A percentile compares a stretch with the other conserved stretches of the same genome.
These are phyloP conservation scores for Neoboletus subvelutipes DNA, from an alignment of 768 basidiomycete genomes.

Conservation along the genomic window DNA sequence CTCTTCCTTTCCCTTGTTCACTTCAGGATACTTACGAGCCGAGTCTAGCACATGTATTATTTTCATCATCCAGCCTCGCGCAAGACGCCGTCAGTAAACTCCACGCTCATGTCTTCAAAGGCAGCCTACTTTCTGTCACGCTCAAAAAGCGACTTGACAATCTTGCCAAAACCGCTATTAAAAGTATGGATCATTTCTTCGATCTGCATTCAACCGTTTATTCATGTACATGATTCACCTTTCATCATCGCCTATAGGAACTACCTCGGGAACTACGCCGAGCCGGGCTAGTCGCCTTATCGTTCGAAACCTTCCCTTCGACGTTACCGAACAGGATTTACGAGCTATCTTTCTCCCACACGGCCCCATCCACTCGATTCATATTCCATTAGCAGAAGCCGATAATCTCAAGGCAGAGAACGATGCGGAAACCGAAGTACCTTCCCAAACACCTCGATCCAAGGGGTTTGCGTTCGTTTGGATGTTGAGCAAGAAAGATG, in stretches of 20 bases:
- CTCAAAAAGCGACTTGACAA: slow-evolving; percentile 84
- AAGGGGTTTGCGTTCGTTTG: slow-evolving; percentile 95
- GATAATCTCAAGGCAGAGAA: slow-evolving; percentile 29
- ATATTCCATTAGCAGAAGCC: slow-evolving; percentile 57
- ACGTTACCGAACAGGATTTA: slow-evolving; percentile 82
- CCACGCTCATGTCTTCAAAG: slow-evolving; percentile 93
- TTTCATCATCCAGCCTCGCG: slow-evolving; percentile 65
- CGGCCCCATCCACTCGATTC: slow-evolving; percentile 84
- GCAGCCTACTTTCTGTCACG: slow-evolving; percentile 78
- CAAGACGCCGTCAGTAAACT: slow-evolving; percentile 73
- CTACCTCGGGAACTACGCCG: slow-evolving; percentile 45
- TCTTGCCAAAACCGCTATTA: slow-evolving; percentile 47
- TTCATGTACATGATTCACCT: background rate
- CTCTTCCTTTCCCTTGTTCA: background rate
- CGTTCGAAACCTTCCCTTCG: slow-evolving; percentile 85
- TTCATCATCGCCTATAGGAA: slow-evolving; percentile 16
- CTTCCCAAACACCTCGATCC: slow-evolving; percentile 35
- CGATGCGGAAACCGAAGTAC: slow-evolving; percentile 19
- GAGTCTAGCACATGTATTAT: slow-evolving; percentile 67
- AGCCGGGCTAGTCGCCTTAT: slow-evolving; percentile 82
- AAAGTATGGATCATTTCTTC: slow-evolving; percentile 18
- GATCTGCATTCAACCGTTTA: background rate
- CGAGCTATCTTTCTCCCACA: slow-evolving; percentile 83
- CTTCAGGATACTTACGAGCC: background rate
- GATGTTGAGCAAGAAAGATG: slow-evolving; percentile 85